Percentiles rank a stretch among this genome's conserved stretches.
Evolutionary conservation across 208 protist genomes (phyloP).

Genomic region (Jaenimonas drosophilae): DNA sequence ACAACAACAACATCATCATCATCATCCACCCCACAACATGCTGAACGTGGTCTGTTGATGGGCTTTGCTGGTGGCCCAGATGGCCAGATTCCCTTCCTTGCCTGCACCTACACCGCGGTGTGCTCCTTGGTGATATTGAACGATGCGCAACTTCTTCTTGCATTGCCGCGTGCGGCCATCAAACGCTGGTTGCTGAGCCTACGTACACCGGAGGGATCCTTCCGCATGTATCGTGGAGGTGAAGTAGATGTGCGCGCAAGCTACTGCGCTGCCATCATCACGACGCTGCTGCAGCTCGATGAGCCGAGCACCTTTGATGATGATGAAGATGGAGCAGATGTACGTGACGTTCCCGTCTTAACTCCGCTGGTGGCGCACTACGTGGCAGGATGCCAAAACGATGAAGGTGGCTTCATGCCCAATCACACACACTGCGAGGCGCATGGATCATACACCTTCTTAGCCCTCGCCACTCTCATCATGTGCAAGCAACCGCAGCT

Average conservation of each 20-base stretch:
- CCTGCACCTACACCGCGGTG: constrained; percentile 74
- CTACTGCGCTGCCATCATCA: constrained; percentile 81
- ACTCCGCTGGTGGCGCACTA: constrained; percentile 37
- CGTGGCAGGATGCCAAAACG: constrained; percentile 79
- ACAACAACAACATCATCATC: too few species aligned
- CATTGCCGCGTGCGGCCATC: constrained; percentile 62
- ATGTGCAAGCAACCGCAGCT: constrained; percentile 48
- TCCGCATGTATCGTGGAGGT: constrained; percentile 73
- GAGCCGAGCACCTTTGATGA: constrained; percentile 21
- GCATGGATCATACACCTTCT: constrained; percentile 92
- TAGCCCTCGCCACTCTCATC: constrained; percentile 63
- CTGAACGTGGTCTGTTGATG: constrained; percentile 12
- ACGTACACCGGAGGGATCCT: constrained; percentile 58
- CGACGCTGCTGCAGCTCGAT: constrained; percentile 53
- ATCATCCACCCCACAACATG: too few species aligned
- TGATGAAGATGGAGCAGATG: constrained; percentile 7
- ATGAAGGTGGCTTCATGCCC: constrained; percentile 89
- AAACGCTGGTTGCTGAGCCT: constrained; percentile 81
- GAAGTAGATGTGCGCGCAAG: constrained; percentile 83
- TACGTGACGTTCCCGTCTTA: constrained; percentile 24
- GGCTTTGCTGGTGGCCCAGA: constrained; percentile 78
- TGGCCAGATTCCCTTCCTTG: constrained; percentile 71
- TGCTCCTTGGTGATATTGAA: constrained; percentile 65
- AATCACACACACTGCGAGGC: constrained; percentile 47
- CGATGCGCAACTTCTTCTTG: constrained; percentile 10